These are phyloP conservation scores for Salix koriyanagi DNA, from an alignment of 345 rosid genomes.

Conservation along the genomic window DNA sequence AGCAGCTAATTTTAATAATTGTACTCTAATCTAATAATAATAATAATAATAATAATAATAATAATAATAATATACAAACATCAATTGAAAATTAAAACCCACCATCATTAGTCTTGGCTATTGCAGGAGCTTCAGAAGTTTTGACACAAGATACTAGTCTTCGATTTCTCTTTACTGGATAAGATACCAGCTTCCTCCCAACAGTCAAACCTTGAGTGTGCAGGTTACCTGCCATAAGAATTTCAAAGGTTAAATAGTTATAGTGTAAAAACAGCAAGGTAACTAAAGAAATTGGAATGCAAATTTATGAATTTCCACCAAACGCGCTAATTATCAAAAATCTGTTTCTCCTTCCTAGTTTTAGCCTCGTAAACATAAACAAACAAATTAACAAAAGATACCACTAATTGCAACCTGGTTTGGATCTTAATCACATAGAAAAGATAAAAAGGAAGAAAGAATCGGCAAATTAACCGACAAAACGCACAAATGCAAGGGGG, in stretches of 20 bases:
- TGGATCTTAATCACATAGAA: not conserved
- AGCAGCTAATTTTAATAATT: not conserved
- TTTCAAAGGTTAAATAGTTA: not conserved
- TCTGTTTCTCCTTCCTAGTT: not conserved
- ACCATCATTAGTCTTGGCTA: slow-evolving; percentile 55
- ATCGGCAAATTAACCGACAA: not conserved
- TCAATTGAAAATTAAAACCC: not conserved
- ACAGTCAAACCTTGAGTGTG: slow-evolving; percentile 26
- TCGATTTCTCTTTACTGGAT: slow-evolving; percentile 22
- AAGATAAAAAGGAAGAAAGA: not conserved
- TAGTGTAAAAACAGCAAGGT: not conserved
- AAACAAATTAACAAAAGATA: slow-evolving; percentile 1
- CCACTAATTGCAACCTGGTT: not conserved
- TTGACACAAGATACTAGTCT: slow-evolving; percentile 35
- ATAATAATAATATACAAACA: not conserved
- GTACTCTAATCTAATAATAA: not conserved
- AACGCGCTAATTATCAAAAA: not conserved
- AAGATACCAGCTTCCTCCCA: slow-evolving; percentile 15
- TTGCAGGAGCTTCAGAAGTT: slow-evolving; percentile 43
- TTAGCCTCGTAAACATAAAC: not conserved
- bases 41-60: too few species aligned
- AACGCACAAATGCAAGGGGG: not conserved
- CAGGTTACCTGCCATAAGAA: slow-evolving; percentile 23
- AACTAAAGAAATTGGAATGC: not conserved
- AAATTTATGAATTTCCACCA: not conserved